Conservation (phyloP, 2,329 filamentous ascomycete genomes). For the Mariannaea sp. region DNA sequence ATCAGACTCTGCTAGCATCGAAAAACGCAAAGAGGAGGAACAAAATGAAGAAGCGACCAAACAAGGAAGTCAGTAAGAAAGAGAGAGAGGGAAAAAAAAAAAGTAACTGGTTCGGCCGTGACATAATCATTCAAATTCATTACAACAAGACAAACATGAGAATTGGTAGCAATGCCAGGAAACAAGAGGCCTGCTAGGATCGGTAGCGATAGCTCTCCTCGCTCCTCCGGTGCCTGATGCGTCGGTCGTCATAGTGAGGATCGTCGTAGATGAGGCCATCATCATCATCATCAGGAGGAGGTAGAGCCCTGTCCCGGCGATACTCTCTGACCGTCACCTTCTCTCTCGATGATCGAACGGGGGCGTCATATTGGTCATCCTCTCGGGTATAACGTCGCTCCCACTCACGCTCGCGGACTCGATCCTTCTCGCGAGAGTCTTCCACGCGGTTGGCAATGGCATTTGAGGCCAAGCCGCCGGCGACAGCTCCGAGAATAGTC, state of each 20-base stretch:
- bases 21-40: too few species aligned
- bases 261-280: slow-evolving; percentile 40
- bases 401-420: slow-evolving; percentile 42
- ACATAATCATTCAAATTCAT: slow-evolving; percentile 22
- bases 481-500: slow-evolving; percentile 59
- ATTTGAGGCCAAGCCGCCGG: slow-evolving; percentile 60
- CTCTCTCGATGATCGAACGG: not conserved
- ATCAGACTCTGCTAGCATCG: too few species aligned
- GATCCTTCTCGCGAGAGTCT: slow-evolving; percentile 42
- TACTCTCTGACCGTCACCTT: slow-evolving; percentile 5
- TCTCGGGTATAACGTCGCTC: slow-evolving; percentile 41
- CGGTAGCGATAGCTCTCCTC: slow-evolving; percentile 34
- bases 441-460: slow-evolving; percentile 53
- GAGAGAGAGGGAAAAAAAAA: not conserved
- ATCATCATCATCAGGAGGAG: slow-evolving; percentile 32
- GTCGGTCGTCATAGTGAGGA: slow-evolving; percentile 36
- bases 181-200: slow-evolving; percentile 18
- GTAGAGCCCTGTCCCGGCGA: slow-evolving; percentile 26
- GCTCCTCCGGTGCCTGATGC: slow-evolving; percentile 31
- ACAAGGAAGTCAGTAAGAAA: not conserved
- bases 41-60: too few species aligned
- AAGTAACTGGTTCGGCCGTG: slow-evolving; percentile 1
- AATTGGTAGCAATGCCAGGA: not conserved
- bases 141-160: not conserved
- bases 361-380: slow-evolving; percentile 30